Evolutionary conservation across 306 rosid genomes (phyloP), one percentile per base, ranked within the genome.

Genomic region (Oemleria cerasiformis): DNA sequence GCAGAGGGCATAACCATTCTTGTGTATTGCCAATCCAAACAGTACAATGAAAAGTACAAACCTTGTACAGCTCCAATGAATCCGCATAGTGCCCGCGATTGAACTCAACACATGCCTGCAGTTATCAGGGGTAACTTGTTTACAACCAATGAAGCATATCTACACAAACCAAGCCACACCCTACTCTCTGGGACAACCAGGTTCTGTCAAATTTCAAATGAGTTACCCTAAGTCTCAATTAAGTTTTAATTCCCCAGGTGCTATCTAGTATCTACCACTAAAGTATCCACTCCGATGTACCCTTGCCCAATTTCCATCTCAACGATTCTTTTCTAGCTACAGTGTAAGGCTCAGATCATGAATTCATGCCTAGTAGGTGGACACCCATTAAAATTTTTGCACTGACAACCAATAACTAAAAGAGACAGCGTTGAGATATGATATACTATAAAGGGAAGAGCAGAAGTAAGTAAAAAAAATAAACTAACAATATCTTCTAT

Each of bases 41-140:
- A 60, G 49, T 54, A 75, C 75, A 44, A 61, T 70, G 64, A 51
- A 75, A 55, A 75, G 71, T 25, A 84, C 96, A 72, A 73, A 95
- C 99, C 99, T 95, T 95, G 78, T 95, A 92, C 84, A 95, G 74
- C 82, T 89, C 97, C 75, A 92, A 85, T 2, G 97, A 95, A 81
- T 95, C 99, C 38, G 89, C 84, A 81, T 74, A 95, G 73, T 84
- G 92, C 71, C 91, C 96, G 21, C 93, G 96, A 70, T 92, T 95
- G 86, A 89, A 95, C 86, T 92, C 96, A 72, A 95, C 99, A 55
- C 97, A 95, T 67, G 97, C 99, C 99, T 92, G 96, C 66, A 88
- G 65, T 82, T 73, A 79, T 69, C 73, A 75, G 63, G 9, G 63
- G 74, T 50, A 66, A 74, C 66, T 69, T 43, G 9, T 56, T 71